Conservation (phyloP, 169 alveolate species). For the Plasmodium knowlesi region DNA sequence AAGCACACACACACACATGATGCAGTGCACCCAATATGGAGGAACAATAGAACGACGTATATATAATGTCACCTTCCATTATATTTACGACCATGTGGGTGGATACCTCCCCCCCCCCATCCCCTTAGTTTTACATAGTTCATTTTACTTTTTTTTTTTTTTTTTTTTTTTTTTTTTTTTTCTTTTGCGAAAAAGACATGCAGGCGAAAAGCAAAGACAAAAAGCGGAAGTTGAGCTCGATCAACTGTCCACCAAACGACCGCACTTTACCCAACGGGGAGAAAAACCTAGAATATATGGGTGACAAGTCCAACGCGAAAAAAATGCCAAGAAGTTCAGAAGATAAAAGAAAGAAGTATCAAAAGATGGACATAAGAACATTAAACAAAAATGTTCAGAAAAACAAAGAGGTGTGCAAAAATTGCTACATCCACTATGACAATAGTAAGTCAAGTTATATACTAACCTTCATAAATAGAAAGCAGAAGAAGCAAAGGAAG, state of each 20-base stretch:
- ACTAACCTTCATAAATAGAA: constrained; percentile 66
- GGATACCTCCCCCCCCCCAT: not conserved
- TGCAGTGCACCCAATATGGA: not conserved
- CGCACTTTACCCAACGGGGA: not conserved
- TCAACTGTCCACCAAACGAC: not conserved
- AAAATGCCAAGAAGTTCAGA: not conserved
- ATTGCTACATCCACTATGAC: constrained; percentile 72
- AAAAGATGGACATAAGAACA: constrained; percentile 66
- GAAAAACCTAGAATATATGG: not conserved
- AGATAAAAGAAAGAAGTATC: constrained; percentile 68
- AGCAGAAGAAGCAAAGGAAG: constrained; percentile 73
- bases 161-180: no score
- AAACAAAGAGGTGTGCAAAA: constrained; percentile 61
- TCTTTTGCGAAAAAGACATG: not conserved
- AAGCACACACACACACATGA: no score
- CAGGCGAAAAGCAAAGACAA: constrained; percentile 13
- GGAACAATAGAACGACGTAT: not conserved
- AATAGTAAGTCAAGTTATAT: constrained; percentile 65
- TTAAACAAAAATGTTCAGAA: constrained; percentile 67
- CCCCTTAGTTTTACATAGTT: not conserved
- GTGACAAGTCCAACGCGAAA: constrained; percentile 3
- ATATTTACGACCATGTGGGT: no score
- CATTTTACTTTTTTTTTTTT: not conserved
- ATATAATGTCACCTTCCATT: not conserved
- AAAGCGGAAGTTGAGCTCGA: constrained; percentile 34